Evolutionary conservation across 768 basidiomycete genomes (phyloP).

Genomic region (Russula lepida): DNA sequence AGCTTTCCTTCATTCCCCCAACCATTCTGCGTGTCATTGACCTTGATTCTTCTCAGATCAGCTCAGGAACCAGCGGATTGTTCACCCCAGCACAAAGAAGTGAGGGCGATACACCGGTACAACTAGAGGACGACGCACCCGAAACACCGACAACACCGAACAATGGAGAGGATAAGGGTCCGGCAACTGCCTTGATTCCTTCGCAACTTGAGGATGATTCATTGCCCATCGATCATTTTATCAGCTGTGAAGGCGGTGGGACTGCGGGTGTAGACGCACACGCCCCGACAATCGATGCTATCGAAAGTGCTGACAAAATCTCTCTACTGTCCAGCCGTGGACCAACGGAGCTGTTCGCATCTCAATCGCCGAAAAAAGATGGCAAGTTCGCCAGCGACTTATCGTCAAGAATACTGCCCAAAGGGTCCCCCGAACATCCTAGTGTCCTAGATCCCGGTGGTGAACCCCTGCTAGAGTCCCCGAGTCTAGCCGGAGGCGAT

Average conservation of each 20-base stretch:
- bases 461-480: not conserved
- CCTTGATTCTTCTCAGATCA: not conserved
- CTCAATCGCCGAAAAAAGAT: not conserved
- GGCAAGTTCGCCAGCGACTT: not conserved
- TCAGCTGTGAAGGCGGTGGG: not conserved
- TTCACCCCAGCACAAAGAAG: conserved; percentile 19
- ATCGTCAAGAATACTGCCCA: not conserved
- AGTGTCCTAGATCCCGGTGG: not conserved
- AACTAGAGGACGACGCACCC: conserved; percentile 9
- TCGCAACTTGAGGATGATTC: not conserved
- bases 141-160: not conserved
- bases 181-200: not conserved
- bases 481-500: not conserved
- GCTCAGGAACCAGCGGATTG: conserved; percentile 12
- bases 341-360: not conserved
- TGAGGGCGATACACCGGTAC: conserved; percentile 13
- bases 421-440: not conserved
- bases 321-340: not conserved
- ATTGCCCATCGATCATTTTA: not conserved
- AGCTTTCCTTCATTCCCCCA: conserved; percentile 4
- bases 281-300: not conserved
- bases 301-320: not conserved
- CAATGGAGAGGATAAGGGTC: not conserved
- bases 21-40: conserved; percentile 2
- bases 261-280: not conserved